Evolutionary conservation across 306 rosid species (phyloP).

Genomic region (Lathyrus oleraceus): DNA sequence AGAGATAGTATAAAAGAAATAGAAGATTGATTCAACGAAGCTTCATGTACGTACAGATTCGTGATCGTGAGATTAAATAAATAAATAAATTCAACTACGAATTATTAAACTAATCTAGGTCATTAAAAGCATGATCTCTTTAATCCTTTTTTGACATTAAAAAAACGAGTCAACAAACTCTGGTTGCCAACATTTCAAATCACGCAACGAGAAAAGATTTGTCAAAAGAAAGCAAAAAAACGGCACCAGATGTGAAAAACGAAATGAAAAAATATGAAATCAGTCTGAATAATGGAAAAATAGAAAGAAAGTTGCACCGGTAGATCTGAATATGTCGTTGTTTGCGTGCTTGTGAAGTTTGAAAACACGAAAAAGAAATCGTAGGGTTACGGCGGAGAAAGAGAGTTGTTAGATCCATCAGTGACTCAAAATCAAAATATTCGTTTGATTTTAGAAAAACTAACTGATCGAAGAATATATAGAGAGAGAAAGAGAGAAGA

Average conservation of each 20-base stretch:
- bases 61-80: slow-evolving; percentile 31
- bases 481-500: background rate
- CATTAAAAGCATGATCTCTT: slow-evolving; percentile 40
- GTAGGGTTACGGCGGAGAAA: slow-evolving; percentile 36
- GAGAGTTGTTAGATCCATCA: slow-evolving; percentile 34
- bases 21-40: slow-evolving; percentile 43
- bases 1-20: slow-evolving; percentile 18
- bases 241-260: background rate
- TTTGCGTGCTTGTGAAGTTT: slow-evolving; percentile 41
- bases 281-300: background rate
- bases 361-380: slow-evolving; percentile 4
- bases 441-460: background rate
- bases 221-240: background rate
- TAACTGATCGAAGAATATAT: background rate
- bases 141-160: slow-evolving; percentile 19
- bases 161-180: slow-evolving; percentile 9
- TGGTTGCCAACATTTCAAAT: slow-evolving; percentile 13
- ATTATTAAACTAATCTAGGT: slow-evolving; percentile 39
- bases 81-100: slow-evolving; percentile 2
- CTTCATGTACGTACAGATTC: slow-evolving; percentile 31
- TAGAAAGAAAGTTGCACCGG: slow-evolving; percentile 34
- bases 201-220: background rate
- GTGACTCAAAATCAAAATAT: slow-evolving; percentile 19
- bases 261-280: background rate
- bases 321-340: slow-evolving; percentile 41